Conservation (phyloP, 2,329 filamentous ascomycete genomes). For the Colletotrichum phormii region DNA sequence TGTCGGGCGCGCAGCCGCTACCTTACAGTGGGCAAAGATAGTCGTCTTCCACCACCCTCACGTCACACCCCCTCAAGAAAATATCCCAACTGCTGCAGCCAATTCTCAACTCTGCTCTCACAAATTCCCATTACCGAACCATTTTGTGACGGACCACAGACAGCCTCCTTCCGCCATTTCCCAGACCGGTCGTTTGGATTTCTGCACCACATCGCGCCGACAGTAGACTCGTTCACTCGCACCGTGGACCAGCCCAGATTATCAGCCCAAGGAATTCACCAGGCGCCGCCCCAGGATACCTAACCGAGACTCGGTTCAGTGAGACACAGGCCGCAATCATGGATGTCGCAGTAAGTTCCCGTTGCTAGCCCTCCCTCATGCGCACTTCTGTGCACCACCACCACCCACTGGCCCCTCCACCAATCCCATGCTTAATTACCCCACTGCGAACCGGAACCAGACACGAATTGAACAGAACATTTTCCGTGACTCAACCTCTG, state of each 20-base stretch:
- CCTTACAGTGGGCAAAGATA: neutral
- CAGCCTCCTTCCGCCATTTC: conserved; percentile 9
- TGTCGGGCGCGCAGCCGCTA: neutral
- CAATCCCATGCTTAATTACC: conserved; percentile 33
- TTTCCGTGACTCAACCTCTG: conserved; percentile 32
- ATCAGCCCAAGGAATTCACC: neutral
- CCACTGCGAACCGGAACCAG: conserved; percentile 30
- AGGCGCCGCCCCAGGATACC: conserved; percentile 29
- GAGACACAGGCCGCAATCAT: conserved; percentile 42
- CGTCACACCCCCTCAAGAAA: conserved; percentile 31
- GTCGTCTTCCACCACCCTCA: conserved; percentile 27
- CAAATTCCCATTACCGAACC: conserved; percentile 27
- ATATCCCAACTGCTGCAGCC: conserved; percentile 23
- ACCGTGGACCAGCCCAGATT: neutral
- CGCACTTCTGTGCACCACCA: conserved; percentile 33
- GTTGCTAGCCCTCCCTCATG: conserved; percentile 34
- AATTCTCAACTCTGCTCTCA: conserved; percentile 21
- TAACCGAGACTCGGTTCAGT: conserved; percentile 35
- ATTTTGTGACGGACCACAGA: conserved; percentile 12
- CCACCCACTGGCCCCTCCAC: conserved; percentile 32
- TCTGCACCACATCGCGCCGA: neutral
- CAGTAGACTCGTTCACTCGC: neutral
- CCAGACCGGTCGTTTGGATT: conserved; percentile 7
- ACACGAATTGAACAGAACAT: conserved; percentile 32
- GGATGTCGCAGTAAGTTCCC: conserved; percentile 48